Evolutionary conservation across 2,329 filamentous ascomycete species (phyloP).

Genomic region (Xylariaceae sp.): DNA sequence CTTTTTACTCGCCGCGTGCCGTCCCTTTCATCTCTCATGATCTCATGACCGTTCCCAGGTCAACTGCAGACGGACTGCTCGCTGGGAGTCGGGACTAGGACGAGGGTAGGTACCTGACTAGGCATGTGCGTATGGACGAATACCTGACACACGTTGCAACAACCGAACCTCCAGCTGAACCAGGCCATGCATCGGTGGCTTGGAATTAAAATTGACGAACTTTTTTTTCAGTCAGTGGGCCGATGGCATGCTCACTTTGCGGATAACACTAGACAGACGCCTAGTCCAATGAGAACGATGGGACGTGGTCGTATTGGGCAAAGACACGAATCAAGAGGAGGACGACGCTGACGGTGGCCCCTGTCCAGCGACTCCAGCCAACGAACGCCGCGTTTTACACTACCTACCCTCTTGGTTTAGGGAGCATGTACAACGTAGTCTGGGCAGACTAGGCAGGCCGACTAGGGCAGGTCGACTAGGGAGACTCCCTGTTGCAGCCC

Average conservation of each 20-base stretch:
- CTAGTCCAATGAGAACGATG: conserved; percentile 9
- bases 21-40: neutral
- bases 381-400: conserved; percentile 1
- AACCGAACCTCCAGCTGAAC: neutral
- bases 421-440: neutral
- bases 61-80: too few species aligned
- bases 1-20: neutral
- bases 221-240: neutral
- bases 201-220: neutral
- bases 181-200: neutral
- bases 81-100: too few species aligned
- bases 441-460: neutral
- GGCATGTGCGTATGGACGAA: too few species aligned
- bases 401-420: neutral
- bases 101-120: too few species aligned
- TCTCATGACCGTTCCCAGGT: too few species aligned
- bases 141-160: neutral
- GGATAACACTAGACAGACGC: neutral
- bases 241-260: neutral
- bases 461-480: too few species aligned
- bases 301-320: conserved; percentile 18
- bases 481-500: neutral
- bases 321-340: conserved; percentile 17
- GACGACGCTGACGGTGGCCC: neutral
- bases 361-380: conserved; percentile 2